Evolutionary conservation across 257 asterid genomes (phyloP).

Genomic region (Fraxinus quadrangulata): DNA sequence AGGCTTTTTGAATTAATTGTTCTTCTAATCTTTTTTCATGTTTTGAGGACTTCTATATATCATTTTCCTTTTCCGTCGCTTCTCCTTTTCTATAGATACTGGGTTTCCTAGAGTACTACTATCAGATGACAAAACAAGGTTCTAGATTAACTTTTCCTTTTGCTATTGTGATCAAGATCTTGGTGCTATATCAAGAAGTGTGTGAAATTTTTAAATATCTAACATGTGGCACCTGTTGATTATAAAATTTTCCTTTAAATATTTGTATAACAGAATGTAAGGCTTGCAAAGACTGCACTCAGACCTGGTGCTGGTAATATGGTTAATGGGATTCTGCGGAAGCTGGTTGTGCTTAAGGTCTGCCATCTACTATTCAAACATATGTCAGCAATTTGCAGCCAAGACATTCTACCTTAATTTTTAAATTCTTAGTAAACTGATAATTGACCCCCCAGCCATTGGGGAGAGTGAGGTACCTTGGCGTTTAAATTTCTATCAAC

Average conservation of each 20-base stretch:
- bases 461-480: not conserved
- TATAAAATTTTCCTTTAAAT: constrained; percentile 18
- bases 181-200: not conserved
- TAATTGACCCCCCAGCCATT: not conserved
- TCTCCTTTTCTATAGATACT: not conserved
- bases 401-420: constrained; percentile 6
- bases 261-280: constrained; percentile 65
- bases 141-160: not conserved
- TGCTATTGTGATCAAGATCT: not conserved
- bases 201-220: not conserved
- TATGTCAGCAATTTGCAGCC: constrained; percentile 15
- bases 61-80: not conserved
- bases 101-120: not conserved
- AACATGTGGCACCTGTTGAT: constrained; percentile 14
- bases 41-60: not conserved
- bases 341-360: constrained; percentile 80
- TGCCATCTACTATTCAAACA: constrained; percentile 19
- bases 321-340: constrained; percentile 90
- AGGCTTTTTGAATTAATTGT: not conserved
- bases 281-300: constrained; percentile 87
- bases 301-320: constrained; percentile 93
- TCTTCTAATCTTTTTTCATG: constrained; percentile 1
- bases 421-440: not conserved
- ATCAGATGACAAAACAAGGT: not conserved
- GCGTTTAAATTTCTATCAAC: not conserved